These are phyloP conservation scores for Pisolithus sp. DNA, from an alignment of 768 basidiomycete species.

Conservation along the genomic window DNA sequence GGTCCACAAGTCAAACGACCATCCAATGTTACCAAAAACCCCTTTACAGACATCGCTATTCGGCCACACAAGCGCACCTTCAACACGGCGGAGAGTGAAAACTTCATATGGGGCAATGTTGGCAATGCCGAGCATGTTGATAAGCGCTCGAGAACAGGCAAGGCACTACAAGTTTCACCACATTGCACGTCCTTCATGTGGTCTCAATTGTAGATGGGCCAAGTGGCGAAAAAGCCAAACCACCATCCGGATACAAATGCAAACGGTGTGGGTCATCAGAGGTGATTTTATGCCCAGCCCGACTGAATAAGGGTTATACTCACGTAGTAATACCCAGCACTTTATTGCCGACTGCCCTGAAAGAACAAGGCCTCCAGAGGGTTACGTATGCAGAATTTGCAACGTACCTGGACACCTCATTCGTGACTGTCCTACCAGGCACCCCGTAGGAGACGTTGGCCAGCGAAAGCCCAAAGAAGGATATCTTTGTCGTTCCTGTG, in stretches of 20 bases:
- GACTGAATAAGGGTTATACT: not conserved
- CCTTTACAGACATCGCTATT: conserved; percentile 43
- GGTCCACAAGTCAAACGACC: conserved; percentile 40
- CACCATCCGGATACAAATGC: conserved; percentile 71
- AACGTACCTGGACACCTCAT: conserved; percentile 81
- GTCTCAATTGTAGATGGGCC: conserved; percentile 7
- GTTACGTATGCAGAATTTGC: conserved; percentile 85
- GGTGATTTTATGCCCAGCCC: conserved; percentile 32
- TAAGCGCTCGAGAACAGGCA: conserved; percentile 56
- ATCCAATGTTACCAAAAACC: conserved; percentile 64
- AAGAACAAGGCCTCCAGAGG: conserved; percentile 68
- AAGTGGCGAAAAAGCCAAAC: conserved; percentile 45
- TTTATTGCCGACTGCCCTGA: conserved; percentile 74
- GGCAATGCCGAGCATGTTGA: conserved; percentile 50
- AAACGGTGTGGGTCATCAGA: conserved; percentile 70
- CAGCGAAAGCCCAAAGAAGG: conserved; percentile 77
- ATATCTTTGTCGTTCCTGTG: conserved; percentile 90
- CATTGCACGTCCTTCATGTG: not conserved
- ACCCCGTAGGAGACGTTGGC: conserved; percentile 75
- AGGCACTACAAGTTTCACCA: conserved; percentile 11
- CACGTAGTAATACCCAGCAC: conserved; percentile 42
- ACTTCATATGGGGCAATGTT: conserved; percentile 66
- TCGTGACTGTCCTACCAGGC: conserved; percentile 80
- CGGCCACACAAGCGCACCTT: conserved; percentile 48
- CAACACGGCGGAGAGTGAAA: conserved; percentile 43